Evolutionary conservation across 176 grass and related monocot genomes (phyloP).

Genomic region (Guadua angustifolia): DNA sequence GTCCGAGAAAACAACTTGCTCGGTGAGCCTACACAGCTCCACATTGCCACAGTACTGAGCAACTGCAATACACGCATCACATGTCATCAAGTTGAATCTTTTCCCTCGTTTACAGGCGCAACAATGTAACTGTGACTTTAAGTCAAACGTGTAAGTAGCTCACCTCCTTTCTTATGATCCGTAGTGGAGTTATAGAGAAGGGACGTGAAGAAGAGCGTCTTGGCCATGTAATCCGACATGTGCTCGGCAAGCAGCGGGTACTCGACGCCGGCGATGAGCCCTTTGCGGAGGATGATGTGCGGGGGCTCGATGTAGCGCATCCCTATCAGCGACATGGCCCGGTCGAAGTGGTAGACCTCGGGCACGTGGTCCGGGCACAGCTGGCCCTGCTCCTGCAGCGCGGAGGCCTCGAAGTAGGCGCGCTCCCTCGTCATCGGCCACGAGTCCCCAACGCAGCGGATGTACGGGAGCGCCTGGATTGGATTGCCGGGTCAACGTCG

Average conservation of each 20-base stretch:
- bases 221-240: slow-evolving; percentile 78
- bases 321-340: slow-evolving; percentile 78
- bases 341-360: slow-evolving; percentile 94
- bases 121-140: not conserved
- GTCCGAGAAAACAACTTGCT: slow-evolving; percentile 92
- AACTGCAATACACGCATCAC: slow-evolving; percentile 54
- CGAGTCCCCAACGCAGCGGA: slow-evolving; percentile 75
- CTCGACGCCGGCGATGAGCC: slow-evolving; percentile 81
- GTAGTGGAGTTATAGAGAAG: slow-evolving; percentile 69
- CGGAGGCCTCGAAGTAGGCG: slow-evolving; percentile 82
- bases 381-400: slow-evolving; percentile 62
- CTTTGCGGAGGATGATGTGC: slow-evolving; percentile 93
- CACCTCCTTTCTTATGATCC: slow-evolving; percentile 82
- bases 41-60: slow-evolving; percentile 81
- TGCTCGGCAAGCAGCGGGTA: slow-evolving; percentile 89
- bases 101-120: not conserved
- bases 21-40: slow-evolving; percentile 86
- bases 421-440: slow-evolving; percentile 94
- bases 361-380: slow-evolving; percentile 82
- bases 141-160: not conserved
- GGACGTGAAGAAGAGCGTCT: slow-evolving; percentile 91
- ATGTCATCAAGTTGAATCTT: not conserved
- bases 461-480: slow-evolving; percentile 81
- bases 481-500: not conserved
- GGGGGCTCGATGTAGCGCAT: slow-evolving; percentile 88